Percentiles rank a stretch among this genome's conserved stretches.
Evolutionary conservation across 1,139 yeast species (phyloP).

Genomic region (Pichia sp.): DNA sequence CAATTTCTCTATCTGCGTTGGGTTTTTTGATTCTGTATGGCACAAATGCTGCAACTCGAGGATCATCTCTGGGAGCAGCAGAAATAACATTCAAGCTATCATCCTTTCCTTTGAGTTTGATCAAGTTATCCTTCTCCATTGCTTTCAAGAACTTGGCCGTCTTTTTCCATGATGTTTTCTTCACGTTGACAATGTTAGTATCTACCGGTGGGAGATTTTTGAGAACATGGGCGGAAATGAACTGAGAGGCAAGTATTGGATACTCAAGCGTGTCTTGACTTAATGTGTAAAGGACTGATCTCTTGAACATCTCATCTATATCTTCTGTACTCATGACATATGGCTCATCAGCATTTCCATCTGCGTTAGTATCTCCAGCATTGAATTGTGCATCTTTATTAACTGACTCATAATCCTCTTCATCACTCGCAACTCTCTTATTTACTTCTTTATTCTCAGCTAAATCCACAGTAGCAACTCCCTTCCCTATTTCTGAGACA

Average conservation of each 20-base stretch:
- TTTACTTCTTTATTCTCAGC: too few relatives aligned
- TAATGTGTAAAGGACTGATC: slow-evolving; percentile 64
- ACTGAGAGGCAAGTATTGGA: slow-evolving; percentile 65
- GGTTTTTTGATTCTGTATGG: slow-evolving; percentile 43
- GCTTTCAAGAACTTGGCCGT: slow-evolving; percentile 77
- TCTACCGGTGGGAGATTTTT: slow-evolving; percentile 59
- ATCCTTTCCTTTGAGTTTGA: slow-evolving; percentile 66
- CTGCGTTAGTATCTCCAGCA: too few relatives aligned
- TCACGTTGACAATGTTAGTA: slow-evolving; percentile 45
- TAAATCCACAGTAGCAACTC: too few relatives aligned
- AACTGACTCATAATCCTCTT: too few relatives aligned
- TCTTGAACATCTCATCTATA: slow-evolving; percentile 67
- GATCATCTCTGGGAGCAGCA: slow-evolving; percentile 40
- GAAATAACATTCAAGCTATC: slow-evolving; percentile 61
- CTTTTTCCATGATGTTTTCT: slow-evolving; percentile 86
- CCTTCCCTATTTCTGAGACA: too few relatives aligned
- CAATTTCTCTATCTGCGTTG: slow-evolving; percentile 23
- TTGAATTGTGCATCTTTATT: too few relatives aligned
- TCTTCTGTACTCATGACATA: slow-evolving; percentile 52
- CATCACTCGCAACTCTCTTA: too few relatives aligned
- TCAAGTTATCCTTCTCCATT: slow-evolving; percentile 67
- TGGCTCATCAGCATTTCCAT: slow-evolving; percentile 20
- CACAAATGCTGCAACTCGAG: slow-evolving; percentile 49
- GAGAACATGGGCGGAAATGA: slow-evolving; percentile 63
- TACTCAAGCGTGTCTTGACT: slow-evolving; percentile 48